Conservation (phyloP, 768 basidiomycete genomes). For the Tylopilus intermedius region DNA sequence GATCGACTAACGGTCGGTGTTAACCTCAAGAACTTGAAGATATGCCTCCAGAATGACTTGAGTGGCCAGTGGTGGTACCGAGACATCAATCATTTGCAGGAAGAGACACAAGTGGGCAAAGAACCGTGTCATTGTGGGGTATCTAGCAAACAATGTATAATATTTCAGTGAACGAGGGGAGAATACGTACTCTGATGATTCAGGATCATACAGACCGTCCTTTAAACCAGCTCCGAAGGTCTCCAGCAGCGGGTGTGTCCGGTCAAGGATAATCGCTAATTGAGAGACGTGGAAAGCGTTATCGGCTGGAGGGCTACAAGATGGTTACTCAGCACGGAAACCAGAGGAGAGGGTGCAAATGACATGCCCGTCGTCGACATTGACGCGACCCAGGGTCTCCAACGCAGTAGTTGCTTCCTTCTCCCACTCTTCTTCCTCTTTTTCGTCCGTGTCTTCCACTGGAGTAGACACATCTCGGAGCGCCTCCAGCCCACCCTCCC, state of each 20-base stretch:
- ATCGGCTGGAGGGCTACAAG: constrained; percentile 51
- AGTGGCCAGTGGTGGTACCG: constrained; percentile 67
- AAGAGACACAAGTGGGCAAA: constrained; percentile 92
- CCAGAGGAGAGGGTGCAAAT: neutral
- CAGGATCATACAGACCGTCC: constrained; percentile 44
- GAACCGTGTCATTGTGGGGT: constrained; percentile 75
- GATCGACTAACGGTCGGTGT: constrained; percentile 8
- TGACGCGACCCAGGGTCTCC: constrained; percentile 52
- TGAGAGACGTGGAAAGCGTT: constrained; percentile 83
- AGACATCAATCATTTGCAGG: constrained; percentile 73
- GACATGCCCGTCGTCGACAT: constrained; percentile 60
- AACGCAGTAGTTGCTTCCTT: constrained; percentile 56
- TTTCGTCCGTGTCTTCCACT: constrained; percentile 27
- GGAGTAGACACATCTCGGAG: constrained; percentile 36
- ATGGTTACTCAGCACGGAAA: constrained; percentile 3
- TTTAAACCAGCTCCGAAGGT: constrained; percentile 58
- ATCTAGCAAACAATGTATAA: constrained; percentile 37
- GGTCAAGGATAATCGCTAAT: constrained; percentile 67
- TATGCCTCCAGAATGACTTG: constrained; percentile 87
- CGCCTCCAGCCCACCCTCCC: constrained; percentile 60
- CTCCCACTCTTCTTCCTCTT: constrained; percentile 57
- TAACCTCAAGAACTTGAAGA: constrained; percentile 78
- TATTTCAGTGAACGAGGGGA: constrained; percentile 1
- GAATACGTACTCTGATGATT: constrained; percentile 52
- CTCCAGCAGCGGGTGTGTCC: constrained; percentile 63